These are phyloP conservation scores for Euphorbia tirucalli DNA, from an alignment of 345 rosid genomes.

Conservation along the genomic window DNA sequence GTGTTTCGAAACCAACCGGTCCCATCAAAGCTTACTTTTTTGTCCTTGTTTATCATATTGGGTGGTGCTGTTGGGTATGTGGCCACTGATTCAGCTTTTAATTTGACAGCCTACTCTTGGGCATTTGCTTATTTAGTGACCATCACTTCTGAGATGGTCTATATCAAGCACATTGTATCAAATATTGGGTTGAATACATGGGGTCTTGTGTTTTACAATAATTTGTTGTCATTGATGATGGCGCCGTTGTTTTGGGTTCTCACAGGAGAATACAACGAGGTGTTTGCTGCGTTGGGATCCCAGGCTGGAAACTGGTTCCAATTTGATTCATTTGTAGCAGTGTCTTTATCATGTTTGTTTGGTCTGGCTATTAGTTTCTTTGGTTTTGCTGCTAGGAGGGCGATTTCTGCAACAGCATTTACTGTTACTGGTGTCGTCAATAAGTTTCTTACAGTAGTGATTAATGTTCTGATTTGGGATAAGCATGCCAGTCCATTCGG, in stretches of 20 bases:
- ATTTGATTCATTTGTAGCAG: constrained; percentile 55
- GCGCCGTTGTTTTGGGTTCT: constrained; percentile 90
- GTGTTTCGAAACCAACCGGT: constrained; percentile 74
- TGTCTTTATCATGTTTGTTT: constrained; percentile 81
- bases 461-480: constrained; percentile 95
- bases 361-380: constrained; percentile 94
- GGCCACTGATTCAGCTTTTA: constrained; percentile 81
- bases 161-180: constrained; percentile 93
- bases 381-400: constrained; percentile 91
- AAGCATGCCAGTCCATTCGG: constrained; percentile 94
- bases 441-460: constrained; percentile 90
- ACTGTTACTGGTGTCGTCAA: constrained; percentile 98
- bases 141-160: constrained; percentile 95
- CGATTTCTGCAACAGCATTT: constrained; percentile 91
- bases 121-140: constrained; percentile 87
- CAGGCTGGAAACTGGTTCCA: constrained; percentile 58
- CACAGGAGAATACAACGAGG: constrained; percentile 73
- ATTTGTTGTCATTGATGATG: constrained; percentile 78
- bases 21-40: constrained; percentile 76
- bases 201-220: constrained; percentile 92
- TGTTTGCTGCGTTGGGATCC: constrained; percentile 54
- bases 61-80: constrained; percentile 94
- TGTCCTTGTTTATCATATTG: constrained; percentile 62
- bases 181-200: constrained; percentile 92
- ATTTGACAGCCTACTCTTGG: constrained; percentile 89